Conservation (phyloP, 2,329 filamentous ascomycete species). For the Scleromitrula shiraiana region DNA sequence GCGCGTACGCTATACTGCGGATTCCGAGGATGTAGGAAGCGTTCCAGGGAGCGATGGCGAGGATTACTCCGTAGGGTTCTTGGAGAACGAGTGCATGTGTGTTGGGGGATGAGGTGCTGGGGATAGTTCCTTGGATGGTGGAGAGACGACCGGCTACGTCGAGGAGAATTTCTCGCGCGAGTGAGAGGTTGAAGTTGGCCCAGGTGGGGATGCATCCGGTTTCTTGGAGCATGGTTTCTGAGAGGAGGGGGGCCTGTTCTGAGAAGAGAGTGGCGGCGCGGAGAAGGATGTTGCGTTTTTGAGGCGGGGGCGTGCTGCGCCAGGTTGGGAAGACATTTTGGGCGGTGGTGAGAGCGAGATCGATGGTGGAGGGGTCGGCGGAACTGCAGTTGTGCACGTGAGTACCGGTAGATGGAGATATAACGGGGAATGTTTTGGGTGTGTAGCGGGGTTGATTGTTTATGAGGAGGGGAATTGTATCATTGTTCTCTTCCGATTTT, state of each 20-base stretch:
- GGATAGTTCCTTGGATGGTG: conserved; percentile 16
- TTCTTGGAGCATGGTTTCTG: conserved; percentile 49
- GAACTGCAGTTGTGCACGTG: conserved; percentile 49
- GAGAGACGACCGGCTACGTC: conserved; percentile 39
- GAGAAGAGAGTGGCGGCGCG: conserved; percentile 58
- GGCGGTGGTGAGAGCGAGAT: conserved; percentile 45
- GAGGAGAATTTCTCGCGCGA: conserved; percentile 32
- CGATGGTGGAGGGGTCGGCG: conserved; percentile 47
- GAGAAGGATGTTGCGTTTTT: conserved; percentile 62
- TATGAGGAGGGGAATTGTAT: conserved; percentile 36
- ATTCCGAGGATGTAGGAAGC: conserved; percentile 47
- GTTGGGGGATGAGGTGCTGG: conserved; percentile 21
- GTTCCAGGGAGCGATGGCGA: conserved; percentile 77
- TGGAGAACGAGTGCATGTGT: conserved; percentile 57
- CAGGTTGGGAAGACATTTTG: conserved; percentile 62
- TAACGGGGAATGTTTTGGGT: conserved; percentile 44
- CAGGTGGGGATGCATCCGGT: conserved; percentile 35
- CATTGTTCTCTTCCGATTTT: not conserved
- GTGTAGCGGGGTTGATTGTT: conserved; percentile 39
- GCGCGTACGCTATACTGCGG: conserved; percentile 50
- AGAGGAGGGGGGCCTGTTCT: conserved; percentile 43
- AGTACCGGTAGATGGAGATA: conserved; percentile 45
- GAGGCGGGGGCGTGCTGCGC: conserved; percentile 51
- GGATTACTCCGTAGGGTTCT: conserved; percentile 71
- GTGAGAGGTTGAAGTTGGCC: conserved; percentile 34